Evolutionary conservation across 1,284 basidiomycete genomes (phyloP), one percentile per base, ranked within the genome.

Genomic region (Chondrostereum purpureum): DNA sequence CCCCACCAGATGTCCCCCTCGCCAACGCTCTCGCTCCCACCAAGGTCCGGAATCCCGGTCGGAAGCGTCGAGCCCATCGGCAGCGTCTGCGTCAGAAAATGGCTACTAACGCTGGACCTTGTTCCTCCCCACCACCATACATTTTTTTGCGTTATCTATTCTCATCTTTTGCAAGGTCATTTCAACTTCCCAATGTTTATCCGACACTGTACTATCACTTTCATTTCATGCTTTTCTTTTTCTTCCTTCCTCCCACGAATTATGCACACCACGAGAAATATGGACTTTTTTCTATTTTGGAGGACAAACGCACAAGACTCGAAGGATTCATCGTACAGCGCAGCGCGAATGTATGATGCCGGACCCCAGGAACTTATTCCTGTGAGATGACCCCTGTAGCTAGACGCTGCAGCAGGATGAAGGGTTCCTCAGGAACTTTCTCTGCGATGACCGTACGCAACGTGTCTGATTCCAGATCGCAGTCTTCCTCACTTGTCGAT

Each of bases 41-140:
- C 46, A 69, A 73, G 70, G 73, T 37, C 76, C 79, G 56, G 70
- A 77, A 49, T 68, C 74, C 43, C 72, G 76, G 18, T 71, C 68
- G 43, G 80, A 81, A 56, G 75, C 75, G 49, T 81, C 82, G 4
- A 75, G 78, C 58, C 78, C 83, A 50, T 81, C 82, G 3, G 76
- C 78, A 57, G 78, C 83, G 14, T 75, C 79, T 22, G 66, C 72
- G 10, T 83, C 83, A 39, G 82, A 83, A 55, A 69, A 67, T 47
- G 75, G 70, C 34, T 78, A 64, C 58, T 81, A 66, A 77, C 53
- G 49, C 58, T 58, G 56, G 57, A 48, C 52, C 43, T 50, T 49
- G 46, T 48, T 39, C 53, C 41, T n/a, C n/a, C 52, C n/a, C 55
- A 44, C 48, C 47, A 43, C 51, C 45, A 53, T 53, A 60, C 60